Conservation (phyloP, 495 filamentous ascomycete species). For the Aspergillus heteromorphus region DNA sequence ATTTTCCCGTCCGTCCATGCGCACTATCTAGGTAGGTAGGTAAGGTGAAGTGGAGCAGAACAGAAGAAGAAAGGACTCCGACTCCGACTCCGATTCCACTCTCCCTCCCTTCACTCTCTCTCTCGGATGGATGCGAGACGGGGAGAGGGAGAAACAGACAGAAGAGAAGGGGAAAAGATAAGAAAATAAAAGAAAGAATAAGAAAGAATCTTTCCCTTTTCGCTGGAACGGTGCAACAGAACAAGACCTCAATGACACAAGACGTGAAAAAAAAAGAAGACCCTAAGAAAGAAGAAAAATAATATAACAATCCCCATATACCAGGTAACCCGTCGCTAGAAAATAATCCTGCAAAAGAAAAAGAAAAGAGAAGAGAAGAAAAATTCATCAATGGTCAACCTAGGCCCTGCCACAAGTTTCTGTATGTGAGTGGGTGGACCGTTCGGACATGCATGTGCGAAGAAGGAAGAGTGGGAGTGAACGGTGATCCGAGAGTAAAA, state of each 20-base stretch:
- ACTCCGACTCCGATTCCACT: too few species aligned
- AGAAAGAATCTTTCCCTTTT: too few species aligned
- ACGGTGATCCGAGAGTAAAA: neutral
- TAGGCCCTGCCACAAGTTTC: neutral
- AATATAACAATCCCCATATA: slow-evolving; percentile 1
- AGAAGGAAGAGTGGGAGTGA: neutral
- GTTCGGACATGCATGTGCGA: neutral
- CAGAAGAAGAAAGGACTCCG: too few species aligned
- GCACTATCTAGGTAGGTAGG: neutral
- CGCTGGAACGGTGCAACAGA: too few species aligned
- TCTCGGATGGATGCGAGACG: too few species aligned
- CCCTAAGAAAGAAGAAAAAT: neutral
- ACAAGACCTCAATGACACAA: neutral
- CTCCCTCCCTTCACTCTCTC: too few species aligned
- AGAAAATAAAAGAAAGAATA: too few species aligned
- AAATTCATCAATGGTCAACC: neutral
- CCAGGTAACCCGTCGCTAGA: slow-evolving; percentile 1
- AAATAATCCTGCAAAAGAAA: neutral
- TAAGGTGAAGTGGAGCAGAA: too few species aligned
- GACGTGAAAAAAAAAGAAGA: neutral
- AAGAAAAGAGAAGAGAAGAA: neutral
- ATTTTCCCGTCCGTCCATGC: neutral
- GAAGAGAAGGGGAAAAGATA: neutral
- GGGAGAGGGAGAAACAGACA: neutral
- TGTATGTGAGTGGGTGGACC: too few species aligned